These are phyloP conservation scores for Blastobotrys terrestris DNA, from an alignment of 805 yeast genomes.

Conservation along the genomic window DNA sequence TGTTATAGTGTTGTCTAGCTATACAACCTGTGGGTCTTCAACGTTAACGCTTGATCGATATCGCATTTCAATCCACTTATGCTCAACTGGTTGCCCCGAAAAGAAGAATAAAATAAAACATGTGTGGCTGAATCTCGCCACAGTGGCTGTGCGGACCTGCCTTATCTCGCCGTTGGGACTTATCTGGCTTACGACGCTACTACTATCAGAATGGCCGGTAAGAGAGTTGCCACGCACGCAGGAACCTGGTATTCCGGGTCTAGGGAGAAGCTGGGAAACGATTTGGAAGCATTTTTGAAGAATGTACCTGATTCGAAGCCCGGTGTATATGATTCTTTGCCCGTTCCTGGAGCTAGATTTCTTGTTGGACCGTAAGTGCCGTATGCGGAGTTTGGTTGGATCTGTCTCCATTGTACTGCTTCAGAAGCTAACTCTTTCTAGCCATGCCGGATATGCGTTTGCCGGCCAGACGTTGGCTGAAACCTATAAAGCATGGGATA, in stretches of 20 bases:
- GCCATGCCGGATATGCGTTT: conserved; percentile 88
- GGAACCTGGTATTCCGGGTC: conserved; percentile 80
- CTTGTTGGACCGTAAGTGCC: conserved; percentile 47
- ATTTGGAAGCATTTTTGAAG: conserved; percentile 44
- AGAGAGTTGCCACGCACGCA: conserved; percentile 73
- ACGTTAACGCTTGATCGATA: too few species aligned
- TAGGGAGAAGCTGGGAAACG: conserved; percentile 38
- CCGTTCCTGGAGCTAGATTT: conserved; percentile 41
- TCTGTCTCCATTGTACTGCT: too few species aligned
- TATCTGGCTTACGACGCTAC: background rate
- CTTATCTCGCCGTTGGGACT: background rate
- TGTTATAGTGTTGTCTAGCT: too few species aligned
- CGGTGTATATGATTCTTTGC: conserved; percentile 20
- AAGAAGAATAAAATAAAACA: too few species aligned
- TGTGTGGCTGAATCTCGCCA: background rate
- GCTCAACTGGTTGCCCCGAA: too few species aligned
- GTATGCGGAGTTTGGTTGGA: background rate
- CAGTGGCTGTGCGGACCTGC: background rate
- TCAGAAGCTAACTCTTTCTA: too few species aligned
- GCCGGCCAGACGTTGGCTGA: conserved; percentile 75
- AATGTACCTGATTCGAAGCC: conserved; percentile 25
- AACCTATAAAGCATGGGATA: conserved; percentile 67
- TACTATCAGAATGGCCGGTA: conserved; percentile 13
- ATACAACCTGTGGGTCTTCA: too few species aligned
- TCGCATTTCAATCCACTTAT: too few species aligned